Evolutionary conservation across 228 moss, liverwort and hornwort genomes (phyloP), one percentile per base, ranked within the genome.

Genomic region (Sphagnum magellanicum): DNA sequence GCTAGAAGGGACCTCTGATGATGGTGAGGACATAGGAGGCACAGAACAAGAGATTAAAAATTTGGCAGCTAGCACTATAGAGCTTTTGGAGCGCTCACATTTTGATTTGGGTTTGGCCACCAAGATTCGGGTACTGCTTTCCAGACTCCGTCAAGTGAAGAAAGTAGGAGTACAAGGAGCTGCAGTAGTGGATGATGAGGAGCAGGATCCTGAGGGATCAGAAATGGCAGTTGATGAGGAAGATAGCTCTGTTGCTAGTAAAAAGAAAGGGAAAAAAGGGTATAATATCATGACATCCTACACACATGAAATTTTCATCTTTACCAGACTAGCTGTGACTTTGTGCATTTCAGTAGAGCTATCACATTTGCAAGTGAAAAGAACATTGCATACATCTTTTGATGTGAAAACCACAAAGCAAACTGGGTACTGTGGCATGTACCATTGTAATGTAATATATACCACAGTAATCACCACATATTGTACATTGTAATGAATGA

Each of bases 251-350:
- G 86, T 7, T 49, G 84, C 74, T 6, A 59, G 71, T 59, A 80
- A 78, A 65, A 79, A 71, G 82, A 86, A 59, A 76, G 79, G 81
- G 48, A 86, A 86, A 63, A 82, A 73, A 75, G 68, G 77, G 86
- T 86, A 47, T 46, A 61, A 16, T 61, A 61, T 16, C 3, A 32
- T 32, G 32, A 32, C 32, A 32, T 3, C 32, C 32, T 32, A 32
- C 32, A 32, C 32, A 32, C 32, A 32, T 32, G 32, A 32, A 32
- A 32, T 32, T 32, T 32, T 32, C 32, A 32, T 32, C 32, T 32
- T 32, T 32, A 32, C 32, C 32, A 32, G 32, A 32, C 32, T 32
- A 32, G 32, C 32, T 3, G 1, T 32, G 32, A 32, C 32, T 32
- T 32, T 32, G 32, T 32, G 32, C 32, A 3, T 32, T 32, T 32